Evolutionary conservation across 257 asterid genomes (phyloP).

Genomic region (Verbascum thapsus): DNA sequence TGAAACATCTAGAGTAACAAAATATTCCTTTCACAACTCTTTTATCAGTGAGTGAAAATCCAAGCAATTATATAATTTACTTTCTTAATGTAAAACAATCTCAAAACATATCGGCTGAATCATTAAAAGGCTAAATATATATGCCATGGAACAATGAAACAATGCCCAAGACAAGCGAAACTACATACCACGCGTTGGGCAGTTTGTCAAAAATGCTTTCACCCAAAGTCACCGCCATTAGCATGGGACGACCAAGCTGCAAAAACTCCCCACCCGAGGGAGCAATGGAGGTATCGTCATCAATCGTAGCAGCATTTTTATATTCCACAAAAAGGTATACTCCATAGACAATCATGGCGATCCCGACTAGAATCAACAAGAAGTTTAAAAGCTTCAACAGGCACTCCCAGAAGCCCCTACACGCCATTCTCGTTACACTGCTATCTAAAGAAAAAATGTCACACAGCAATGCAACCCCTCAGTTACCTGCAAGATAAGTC

Average conservation of each 20-base stretch:
- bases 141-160: slow-evolving; percentile 5
- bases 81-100: neutral
- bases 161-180: neutral
- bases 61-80: neutral
- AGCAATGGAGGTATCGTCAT: slow-evolving; percentile 45
- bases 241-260: slow-evolving; percentile 90
- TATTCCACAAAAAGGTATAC: slow-evolving; percentile 79
- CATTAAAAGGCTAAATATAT: slow-evolving; percentile 20
- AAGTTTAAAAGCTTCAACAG: slow-evolving; percentile 55
- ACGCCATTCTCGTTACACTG: slow-evolving; percentile 57
- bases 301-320: slow-evolving; percentile 49
- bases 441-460: too few relatives aligned
- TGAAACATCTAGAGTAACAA: neutral
- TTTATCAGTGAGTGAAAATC: neutral
- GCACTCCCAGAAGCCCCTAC: slow-evolving; percentile 75
- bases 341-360: slow-evolving; percentile 84
- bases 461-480: slow-evolving; percentile 23
- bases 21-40: slow-evolving; percentile 42
- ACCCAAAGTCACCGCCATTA: slow-evolving; percentile 65
- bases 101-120: neutral
- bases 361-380: slow-evolving; percentile 50
- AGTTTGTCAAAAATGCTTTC: slow-evolving; percentile 73
- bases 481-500: slow-evolving; percentile 24
- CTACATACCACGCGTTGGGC: slow-evolving; percentile 1
- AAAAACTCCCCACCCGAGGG: slow-evolving; percentile 56